Percentiles rank a stretch among this genome's conserved stretches.
phyloP scores from a whole-genome alignment of 108 stramenopile genomes.

The Cyclostephanos tholiformis region DNA sequence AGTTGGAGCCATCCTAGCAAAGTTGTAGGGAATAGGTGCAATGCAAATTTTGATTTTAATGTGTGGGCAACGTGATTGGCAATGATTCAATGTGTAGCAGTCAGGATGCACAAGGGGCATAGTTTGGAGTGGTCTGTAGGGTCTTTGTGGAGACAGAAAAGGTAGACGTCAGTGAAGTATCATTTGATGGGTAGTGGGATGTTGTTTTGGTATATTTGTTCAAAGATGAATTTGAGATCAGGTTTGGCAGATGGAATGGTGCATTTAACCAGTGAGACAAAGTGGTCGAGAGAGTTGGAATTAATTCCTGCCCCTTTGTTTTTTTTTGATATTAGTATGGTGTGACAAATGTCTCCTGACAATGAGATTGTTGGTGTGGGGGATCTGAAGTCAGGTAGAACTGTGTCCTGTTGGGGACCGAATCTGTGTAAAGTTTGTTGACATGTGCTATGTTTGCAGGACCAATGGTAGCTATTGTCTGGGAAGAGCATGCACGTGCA shows the following conservation, averaged over 20 bases:
- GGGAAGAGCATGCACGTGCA: neutral
- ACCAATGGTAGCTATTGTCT: conserved; percentile 20
- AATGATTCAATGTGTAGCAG: conserved; percentile 28
- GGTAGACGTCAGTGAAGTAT: conserved; percentile 22
- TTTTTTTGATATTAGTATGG: neutral
- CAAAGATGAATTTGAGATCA: conserved; percentile 1
- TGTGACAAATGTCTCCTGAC: conserved; percentile 16
- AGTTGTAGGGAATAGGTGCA: neutral
- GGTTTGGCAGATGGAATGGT: neutral
- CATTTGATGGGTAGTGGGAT: neutral
- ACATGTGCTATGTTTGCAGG: neutral
- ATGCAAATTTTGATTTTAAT: conserved; percentile 6
- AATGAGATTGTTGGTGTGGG: conserved; percentile 12
- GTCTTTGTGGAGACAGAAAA: conserved; percentile 41
- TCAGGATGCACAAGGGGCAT: conserved; percentile 23
- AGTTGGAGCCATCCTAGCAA: no score
- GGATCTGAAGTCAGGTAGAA: neutral
- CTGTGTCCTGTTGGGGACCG: neutral
- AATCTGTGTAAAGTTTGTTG: neutral
- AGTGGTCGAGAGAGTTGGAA: conserved; percentile 8
- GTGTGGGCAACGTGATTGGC: conserved; percentile 16
- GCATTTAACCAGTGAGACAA: conserved; percentile 8
- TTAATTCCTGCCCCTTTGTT: conserved; percentile 15
- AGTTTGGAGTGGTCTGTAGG: conserved; percentile 28
- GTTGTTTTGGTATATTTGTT: neutral